These are phyloP conservation scores for Aureoboletus auriporus DNA, from an alignment of 768 basidiomycete species.

Conservation along the genomic window DNA sequence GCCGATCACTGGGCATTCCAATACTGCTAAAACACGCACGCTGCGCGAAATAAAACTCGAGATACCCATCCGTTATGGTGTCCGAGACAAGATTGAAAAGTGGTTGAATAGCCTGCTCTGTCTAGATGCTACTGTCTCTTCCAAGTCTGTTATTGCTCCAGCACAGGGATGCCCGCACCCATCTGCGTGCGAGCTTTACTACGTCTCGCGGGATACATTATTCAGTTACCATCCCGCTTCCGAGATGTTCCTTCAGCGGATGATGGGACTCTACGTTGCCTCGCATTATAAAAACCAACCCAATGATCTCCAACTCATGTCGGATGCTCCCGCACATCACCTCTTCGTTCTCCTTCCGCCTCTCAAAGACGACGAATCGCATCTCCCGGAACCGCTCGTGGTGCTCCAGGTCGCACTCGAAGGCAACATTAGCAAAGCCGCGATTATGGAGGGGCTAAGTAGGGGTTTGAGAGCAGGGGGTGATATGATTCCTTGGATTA, in stretches of 20 bases:
- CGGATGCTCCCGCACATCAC: constrained; percentile 95
- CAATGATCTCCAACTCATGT: constrained; percentile 96
- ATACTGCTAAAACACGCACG: constrained; percentile 60
- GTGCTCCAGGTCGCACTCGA: constrained; percentile 96
- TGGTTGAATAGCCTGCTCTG: constrained; percentile 93
- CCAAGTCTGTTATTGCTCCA: constrained; percentile 33
- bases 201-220: constrained; percentile 91
- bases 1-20: constrained; percentile 41
- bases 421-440: constrained; percentile 83
- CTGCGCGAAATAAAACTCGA: constrained; percentile 93
- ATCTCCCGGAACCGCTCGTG: constrained; percentile 91
- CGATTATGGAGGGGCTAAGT: constrained; percentile 80
- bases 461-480: constrained; percentile 85
- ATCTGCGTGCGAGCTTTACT: constrained; percentile 89
- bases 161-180: constrained; percentile 92
- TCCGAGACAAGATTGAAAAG: constrained; percentile 85
- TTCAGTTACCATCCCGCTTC: constrained; percentile 97
- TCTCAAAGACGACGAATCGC: constrained; percentile 83
- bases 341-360: constrained; percentile 95
- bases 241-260: constrained; percentile 95
- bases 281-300: constrained; percentile 99
- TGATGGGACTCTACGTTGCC: constrained; percentile 98
- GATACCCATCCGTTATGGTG: constrained; percentile 88
- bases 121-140: constrained; percentile 74
- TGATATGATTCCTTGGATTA: constrained; percentile 97